phyloP scores from a whole-genome alignment of 208 protist genomes.

The Acanthamoeba triangularis region DNA sequence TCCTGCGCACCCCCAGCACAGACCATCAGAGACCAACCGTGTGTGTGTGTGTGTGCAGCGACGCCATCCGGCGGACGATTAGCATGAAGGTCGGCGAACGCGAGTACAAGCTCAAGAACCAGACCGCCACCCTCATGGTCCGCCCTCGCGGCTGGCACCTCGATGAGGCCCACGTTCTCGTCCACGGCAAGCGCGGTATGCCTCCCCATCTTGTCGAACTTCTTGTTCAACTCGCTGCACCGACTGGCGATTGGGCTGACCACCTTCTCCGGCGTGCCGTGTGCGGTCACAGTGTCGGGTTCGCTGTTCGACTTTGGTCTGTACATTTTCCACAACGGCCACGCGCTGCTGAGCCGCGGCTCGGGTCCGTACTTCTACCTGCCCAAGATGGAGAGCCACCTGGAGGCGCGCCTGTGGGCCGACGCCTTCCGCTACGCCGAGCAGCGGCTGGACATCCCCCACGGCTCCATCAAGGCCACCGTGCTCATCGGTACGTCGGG shows the following conservation, averaged over 20 bases:
- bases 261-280: too few relatives aligned
- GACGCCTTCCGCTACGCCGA: slow-evolving; percentile 83
- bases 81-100: slow-evolving; percentile 78
- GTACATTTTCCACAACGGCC: slow-evolving; percentile 90
- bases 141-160: slow-evolving; percentile 90
- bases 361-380: slow-evolving; percentile 89
- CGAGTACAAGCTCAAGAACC: slow-evolving; percentile 84
- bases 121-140: slow-evolving; percentile 86
- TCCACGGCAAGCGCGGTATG: slow-evolving; percentile 84
- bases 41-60: slow-evolving; percentile 16
- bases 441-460: slow-evolving; percentile 72
- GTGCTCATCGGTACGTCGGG: slow-evolving; percentile 86
- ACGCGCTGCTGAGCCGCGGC: slow-evolving; percentile 61
- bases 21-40: background rate
- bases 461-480: slow-evolving; percentile 85
- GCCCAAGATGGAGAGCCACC: slow-evolving; percentile 87
- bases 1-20: background rate
- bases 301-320: slow-evolving; percentile 92
- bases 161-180: slow-evolving; percentile 86
- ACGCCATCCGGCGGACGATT: slow-evolving; percentile 87
- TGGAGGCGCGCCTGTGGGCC: slow-evolving; percentile 87
- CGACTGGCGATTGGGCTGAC: too few relatives aligned
- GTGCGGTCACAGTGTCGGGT: slow-evolving; percentile 65
- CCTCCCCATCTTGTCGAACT: background rate
- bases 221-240: background rate